Evolutionary conservation across 106 monocot species (phyloP).

Genomic region (Platanthera zijinensis): DNA sequence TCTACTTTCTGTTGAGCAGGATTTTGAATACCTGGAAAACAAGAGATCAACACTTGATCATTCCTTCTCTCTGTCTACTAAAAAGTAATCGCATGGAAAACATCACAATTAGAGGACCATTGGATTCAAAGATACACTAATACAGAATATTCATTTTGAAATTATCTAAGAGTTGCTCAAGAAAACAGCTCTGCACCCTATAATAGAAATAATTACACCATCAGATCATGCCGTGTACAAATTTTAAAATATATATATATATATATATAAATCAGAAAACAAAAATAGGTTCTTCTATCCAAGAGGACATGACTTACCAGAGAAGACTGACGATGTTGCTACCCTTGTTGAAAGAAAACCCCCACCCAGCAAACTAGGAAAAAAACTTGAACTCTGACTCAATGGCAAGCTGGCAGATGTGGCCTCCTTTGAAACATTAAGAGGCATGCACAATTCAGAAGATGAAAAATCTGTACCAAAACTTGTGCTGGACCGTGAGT

Average conservation of each 20-base stretch:
- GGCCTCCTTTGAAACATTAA: slow-evolving; percentile 10
- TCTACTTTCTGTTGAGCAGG: slow-evolving; percentile 28
- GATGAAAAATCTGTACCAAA: background rate
- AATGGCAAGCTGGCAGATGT: slow-evolving; percentile 14
- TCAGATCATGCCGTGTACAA: background rate
- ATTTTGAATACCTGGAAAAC: slow-evolving; percentile 44
- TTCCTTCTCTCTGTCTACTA: background rate
- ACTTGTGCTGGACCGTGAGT: background rate
- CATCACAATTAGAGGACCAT: background rate
- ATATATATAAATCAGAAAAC: background rate
- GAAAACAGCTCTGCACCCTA: background rate
- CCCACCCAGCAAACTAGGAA: slow-evolving; percentile 26
- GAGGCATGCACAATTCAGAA: background rate
- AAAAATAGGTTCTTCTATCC: background rate
- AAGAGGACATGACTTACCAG: slow-evolving; percentile 24
- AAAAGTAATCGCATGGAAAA: background rate
- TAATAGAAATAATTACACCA: background rate
- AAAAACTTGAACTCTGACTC: slow-evolving; percentile 12
- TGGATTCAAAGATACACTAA: background rate
- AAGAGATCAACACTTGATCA: background rate
- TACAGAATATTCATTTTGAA: background rate
- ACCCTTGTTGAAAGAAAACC: slow-evolving; percentile 41
- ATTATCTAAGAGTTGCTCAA: background rate
- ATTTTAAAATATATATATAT: background rate
- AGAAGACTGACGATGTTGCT: slow-evolving; percentile 22